These are phyloP conservation scores for Pseudonectria buxi DNA, from an alignment of 2,329 filamentous ascomycete species.

Conservation along the genomic window DNA sequence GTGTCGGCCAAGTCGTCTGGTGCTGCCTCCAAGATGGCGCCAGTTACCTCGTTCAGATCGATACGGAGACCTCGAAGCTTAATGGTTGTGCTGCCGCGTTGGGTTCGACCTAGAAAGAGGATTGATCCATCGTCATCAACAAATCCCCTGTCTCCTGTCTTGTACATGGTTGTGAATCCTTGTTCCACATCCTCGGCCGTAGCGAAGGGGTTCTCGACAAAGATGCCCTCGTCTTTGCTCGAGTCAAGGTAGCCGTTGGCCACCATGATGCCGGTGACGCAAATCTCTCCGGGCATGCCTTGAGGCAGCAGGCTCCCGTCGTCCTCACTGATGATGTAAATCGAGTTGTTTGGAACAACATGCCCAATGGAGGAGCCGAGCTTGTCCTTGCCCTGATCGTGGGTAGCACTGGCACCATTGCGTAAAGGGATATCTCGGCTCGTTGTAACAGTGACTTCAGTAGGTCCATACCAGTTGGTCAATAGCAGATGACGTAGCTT, in stretches of 20 bases:
- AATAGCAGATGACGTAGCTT: too few relatives aligned
- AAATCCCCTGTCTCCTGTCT: constrained; percentile 34
- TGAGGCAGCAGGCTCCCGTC: not conserved
- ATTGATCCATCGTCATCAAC: constrained; percentile 30
- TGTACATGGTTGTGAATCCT: constrained; percentile 26
- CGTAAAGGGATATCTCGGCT: too few relatives aligned
- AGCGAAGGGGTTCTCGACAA: constrained; percentile 11
- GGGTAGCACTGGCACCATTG: not conserved
- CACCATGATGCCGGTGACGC: constrained; percentile 30
- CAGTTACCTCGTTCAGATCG: constrained; percentile 35
- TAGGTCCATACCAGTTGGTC: constrained; percentile 24
- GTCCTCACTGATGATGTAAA: constrained; percentile 3
- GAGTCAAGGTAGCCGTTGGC: constrained; percentile 31
- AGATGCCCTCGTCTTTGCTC: constrained; percentile 7
- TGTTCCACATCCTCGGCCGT: constrained; percentile 1
- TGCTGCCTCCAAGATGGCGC: not conserved
- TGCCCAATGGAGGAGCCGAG: too few relatives aligned
- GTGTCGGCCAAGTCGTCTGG: not conserved
- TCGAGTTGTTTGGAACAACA: constrained; percentile 9
- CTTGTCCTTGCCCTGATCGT: not conserved
- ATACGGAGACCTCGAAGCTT: constrained; percentile 39
- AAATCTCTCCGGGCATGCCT: constrained; percentile 8
- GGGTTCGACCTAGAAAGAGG: constrained; percentile 29
- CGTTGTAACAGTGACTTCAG: constrained; percentile 16
- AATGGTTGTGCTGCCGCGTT: constrained; percentile 35